These are phyloP conservation scores for Fusarium sp. DNA, from an alignment of 2,329 filamentous ascomycete species.

Conservation along the genomic window DNA sequence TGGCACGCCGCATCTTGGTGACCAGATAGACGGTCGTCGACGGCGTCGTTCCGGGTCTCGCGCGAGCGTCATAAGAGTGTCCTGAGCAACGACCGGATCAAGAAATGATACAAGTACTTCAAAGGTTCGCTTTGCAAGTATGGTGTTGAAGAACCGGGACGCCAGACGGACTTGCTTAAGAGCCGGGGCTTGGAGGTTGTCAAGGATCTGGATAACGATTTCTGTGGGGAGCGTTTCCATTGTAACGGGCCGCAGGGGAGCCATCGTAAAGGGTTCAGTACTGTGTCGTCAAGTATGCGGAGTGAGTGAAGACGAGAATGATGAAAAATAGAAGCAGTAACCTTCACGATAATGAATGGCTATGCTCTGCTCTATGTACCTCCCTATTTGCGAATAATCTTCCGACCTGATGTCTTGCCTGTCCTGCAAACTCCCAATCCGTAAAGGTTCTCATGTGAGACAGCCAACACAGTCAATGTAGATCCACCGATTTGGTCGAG, in stretches of 20 bases:
- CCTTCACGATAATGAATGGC: neutral
- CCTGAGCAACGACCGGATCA: conserved; percentile 37
- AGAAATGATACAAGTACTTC: conserved; percentile 43
- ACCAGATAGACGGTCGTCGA: conserved; percentile 44
- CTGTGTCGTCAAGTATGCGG: neutral
- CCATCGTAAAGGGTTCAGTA: neutral
- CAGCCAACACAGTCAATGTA: neutral
- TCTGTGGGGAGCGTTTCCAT: conserved; percentile 47
- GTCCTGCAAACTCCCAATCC: conserved; percentile 6
- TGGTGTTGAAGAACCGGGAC: conserved; percentile 44
- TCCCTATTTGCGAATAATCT: neutral
- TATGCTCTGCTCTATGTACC: conserved; percentile 4
- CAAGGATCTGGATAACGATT: conserved; percentile 43
- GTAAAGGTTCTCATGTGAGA: conserved; percentile 35
- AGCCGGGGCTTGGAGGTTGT: conserved; percentile 34
- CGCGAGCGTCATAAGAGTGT: conserved; percentile 34
- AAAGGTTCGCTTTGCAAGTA: conserved; percentile 43
- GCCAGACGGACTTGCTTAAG: conserved; percentile 43
- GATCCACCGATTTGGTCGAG: conserved; percentile 8
- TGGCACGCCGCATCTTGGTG: conserved; percentile 47
- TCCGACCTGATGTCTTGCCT: conserved; percentile 18
- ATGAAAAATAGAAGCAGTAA: neutral
- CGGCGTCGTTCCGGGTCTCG: conserved; percentile 35
- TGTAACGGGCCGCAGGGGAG: neutral
- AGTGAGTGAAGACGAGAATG: neutral